phyloP scores from a whole-genome alignment of 129 eudicot species.

The Pseudognaphalium luteoalbum region DNA sequence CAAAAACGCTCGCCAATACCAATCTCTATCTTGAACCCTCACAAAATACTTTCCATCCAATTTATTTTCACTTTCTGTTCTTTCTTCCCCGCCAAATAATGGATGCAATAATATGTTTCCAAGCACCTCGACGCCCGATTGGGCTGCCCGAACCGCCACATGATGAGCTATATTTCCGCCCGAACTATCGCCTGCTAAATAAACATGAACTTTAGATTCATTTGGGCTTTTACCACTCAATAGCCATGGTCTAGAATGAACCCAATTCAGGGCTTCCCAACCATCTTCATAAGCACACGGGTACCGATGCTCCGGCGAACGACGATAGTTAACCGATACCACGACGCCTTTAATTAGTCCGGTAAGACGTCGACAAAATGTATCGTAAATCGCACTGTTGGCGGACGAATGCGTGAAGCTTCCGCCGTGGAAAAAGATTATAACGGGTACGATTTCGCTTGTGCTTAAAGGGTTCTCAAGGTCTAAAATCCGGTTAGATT shows the following conservation, averaged over 20 bases:
- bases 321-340: conserved; percentile 79
- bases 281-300: conserved; percentile 96
- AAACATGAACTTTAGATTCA: conserved; percentile 61
- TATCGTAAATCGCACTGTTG: conserved; percentile 86
- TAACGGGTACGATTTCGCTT: conserved; percentile 72
- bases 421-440: conserved; percentile 84
- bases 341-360: conserved; percentile 63
- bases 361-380: conserved; percentile 72
- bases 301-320: conserved; percentile 83
- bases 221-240: conserved; percentile 46
- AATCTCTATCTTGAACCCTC: conserved; percentile 77
- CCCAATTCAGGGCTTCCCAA: conserved; percentile 87
- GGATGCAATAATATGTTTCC: conserved; percentile 82
- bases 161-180: conserved; percentile 95
- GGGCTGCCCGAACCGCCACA: conserved; percentile 71
- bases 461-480: conserved; percentile 74
- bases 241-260: conserved; percentile 72
- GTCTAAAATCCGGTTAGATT: conserved; percentile 38
- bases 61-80: conserved; percentile 67
- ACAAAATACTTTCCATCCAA: conserved; percentile 85
- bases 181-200: conserved; percentile 86
- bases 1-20: conserved; percentile 91
- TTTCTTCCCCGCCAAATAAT: conserved; percentile 74
- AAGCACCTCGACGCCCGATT: conserved; percentile 61
- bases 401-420: conserved; percentile 92